Percentiles rank a stretch among this genome's conserved stretches.
phyloP scores from a whole-genome alignment of 176 grass and related monocot genomes.

The Triticum urartu region DNA sequence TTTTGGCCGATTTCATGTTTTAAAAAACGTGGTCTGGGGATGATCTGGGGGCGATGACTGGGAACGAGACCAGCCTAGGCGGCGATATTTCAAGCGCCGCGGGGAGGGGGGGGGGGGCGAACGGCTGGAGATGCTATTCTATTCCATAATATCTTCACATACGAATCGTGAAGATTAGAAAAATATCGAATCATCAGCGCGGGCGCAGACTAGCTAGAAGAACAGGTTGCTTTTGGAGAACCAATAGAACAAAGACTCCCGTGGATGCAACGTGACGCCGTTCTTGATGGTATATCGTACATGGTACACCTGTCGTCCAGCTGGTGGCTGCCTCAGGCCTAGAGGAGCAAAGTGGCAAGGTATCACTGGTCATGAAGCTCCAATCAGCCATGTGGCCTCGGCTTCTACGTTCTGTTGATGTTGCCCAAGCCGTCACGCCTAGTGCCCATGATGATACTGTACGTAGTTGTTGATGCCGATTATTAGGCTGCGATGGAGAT shows the following conservation, averaged over 20 bases:
- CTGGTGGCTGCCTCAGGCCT: not conserved
- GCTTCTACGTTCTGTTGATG: too few relatives aligned
- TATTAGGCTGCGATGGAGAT: not conserved
- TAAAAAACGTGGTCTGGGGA: too few relatives aligned
- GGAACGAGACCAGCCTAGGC: too few relatives aligned
- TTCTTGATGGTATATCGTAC: not conserved
- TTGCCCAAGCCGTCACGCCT: not conserved
- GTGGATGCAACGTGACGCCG: not conserved
- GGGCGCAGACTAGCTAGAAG: not conserved
- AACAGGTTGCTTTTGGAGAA: not conserved
- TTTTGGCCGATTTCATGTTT: too few relatives aligned
- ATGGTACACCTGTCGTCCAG: not conserved
- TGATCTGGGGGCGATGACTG: too few relatives aligned
- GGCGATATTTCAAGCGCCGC: too few relatives aligned
- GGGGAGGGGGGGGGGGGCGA: too few relatives aligned
- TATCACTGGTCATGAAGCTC: too few relatives aligned
- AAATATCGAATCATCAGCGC: too few relatives aligned
- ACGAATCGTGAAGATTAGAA: too few relatives aligned
- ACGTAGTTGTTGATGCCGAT: not conserved
- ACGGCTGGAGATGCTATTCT: not conserved
- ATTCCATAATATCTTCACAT: not conserved
- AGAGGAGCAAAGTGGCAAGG: not conserved
- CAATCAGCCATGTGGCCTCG: too few relatives aligned
- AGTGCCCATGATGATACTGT: not conserved
- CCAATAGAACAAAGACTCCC: not conserved